Evolutionary conservation across 140 eudicot species (phyloP).

Genomic region (Senecio squalidus): DNA sequence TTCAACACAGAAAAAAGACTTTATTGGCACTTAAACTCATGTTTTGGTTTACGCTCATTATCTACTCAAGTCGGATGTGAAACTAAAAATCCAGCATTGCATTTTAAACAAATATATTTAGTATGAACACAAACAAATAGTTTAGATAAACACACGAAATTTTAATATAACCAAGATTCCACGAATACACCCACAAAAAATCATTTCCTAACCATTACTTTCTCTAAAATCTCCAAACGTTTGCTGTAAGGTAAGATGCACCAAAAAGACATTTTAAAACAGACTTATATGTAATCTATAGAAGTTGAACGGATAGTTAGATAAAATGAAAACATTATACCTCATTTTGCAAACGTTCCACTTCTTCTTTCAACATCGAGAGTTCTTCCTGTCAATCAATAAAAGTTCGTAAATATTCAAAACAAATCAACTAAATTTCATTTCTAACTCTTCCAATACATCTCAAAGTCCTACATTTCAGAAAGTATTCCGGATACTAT

Average conservation of each 20-base stretch:
- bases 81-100: slow-evolving; percentile 4
- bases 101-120: not conserved
- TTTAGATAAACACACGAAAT: no score
- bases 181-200: no score
- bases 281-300: not conserved
- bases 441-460: slow-evolving; percentile 11
- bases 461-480: slow-evolving; percentile 1
- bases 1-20: not conserved
- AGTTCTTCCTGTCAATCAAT: slow-evolving; percentile 70
- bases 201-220: no score
- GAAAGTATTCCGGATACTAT: not conserved
- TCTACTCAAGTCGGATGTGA: not conserved
- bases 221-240: no score
- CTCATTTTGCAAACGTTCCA: slow-evolving; percentile 54
- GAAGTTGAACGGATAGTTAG: slow-evolving; percentile 7
- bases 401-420: slow-evolving; percentile 1
- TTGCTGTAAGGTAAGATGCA: no score
- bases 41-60: not conserved
- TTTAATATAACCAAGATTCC: no score
- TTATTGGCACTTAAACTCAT: not conserved
- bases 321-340: slow-evolving; percentile 22
- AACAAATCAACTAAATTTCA: not conserved
- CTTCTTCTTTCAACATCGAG: slow-evolving; percentile 54
- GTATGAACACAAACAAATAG: no score
- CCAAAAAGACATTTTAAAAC: no score